A percentile compares a stretch with the other conserved stretches of the same genome.
Evolutionary conservation across 768 basidiomycete genomes (phyloP).

Genomic region (Suillus americanus): DNA sequence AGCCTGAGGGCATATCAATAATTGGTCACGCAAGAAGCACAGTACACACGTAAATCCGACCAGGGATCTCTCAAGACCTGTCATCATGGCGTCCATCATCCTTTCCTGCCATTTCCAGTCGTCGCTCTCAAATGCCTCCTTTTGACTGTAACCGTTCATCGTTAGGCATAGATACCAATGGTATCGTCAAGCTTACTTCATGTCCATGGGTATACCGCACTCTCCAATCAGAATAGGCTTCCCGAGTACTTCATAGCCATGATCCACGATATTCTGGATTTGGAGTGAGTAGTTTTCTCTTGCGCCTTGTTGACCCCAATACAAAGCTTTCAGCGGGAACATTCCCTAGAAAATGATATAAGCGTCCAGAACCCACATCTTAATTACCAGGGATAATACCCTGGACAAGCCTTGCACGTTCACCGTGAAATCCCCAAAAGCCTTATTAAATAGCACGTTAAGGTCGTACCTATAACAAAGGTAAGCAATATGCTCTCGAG

Average conservation of each 20-base stretch:
- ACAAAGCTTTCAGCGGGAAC: slow-evolving; percentile 77
- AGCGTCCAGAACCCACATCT: slow-evolving; percentile 1
- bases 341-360: slow-evolving; percentile 59
- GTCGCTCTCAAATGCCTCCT: slow-evolving; percentile 68
- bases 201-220: slow-evolving; percentile 94
- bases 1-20: slow-evolving; percentile 45
- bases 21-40: not conserved
- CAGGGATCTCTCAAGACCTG: slow-evolving; percentile 72
- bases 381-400: slow-evolving; percentile 41
- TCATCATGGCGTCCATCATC: slow-evolving; percentile 95
- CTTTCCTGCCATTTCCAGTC: slow-evolving; percentile 80
- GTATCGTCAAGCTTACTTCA: slow-evolving; percentile 64
- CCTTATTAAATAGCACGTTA: slow-evolving; percentile 81
- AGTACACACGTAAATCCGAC: slow-evolving; percentile 81
- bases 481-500: not conserved
- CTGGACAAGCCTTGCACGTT: slow-evolving; percentile 92
- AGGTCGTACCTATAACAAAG: slow-evolving; percentile 77
- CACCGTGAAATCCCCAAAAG: slow-evolving; percentile 81
- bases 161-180: not conserved
- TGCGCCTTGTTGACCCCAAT: slow-evolving; percentile 84
- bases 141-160: slow-evolving; percentile 43
- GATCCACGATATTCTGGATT: slow-evolving; percentile 73
- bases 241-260: slow-evolving; percentile 68
- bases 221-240: slow-evolving; percentile 88
- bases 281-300: slow-evolving; percentile 83